A percentile compares a stretch with the other conserved stretches of the same genome.
These are phyloP conservation scores for Aspergillus steynii DNA, from an alignment of 495 filamentous ascomycete species.

Conservation along the genomic window DNA sequence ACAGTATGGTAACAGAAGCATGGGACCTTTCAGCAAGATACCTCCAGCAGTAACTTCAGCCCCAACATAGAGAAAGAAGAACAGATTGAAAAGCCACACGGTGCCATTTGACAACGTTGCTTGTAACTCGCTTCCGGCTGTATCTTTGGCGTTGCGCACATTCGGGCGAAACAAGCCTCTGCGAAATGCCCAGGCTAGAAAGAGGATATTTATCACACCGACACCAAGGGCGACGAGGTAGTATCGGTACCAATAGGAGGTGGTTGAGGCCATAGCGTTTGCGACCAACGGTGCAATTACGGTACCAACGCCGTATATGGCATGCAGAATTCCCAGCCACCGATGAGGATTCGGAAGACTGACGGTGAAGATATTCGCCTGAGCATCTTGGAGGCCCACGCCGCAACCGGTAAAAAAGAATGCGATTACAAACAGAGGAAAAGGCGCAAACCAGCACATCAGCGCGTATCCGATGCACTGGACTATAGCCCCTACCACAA, in stretches of 20 bases:
- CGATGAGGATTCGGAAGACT: conserved; percentile 47
- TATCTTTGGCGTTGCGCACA: conserved; percentile 19
- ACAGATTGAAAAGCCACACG: conserved; percentile 50
- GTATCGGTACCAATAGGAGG: conserved; percentile 24
- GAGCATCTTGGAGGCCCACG: conserved; percentile 53
- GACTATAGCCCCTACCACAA: conserved; percentile 47
- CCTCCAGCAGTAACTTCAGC: conserved; percentile 46
- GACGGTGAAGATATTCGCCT: conserved; percentile 52
- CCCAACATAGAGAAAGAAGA: conserved; percentile 53
- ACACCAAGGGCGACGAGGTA: conserved; percentile 21
- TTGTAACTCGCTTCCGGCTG: conserved; percentile 21
- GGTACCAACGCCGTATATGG: conserved; percentile 53
- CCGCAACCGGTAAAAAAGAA: conserved; percentile 52
- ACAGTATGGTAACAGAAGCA: neutral
- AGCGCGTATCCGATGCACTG: conserved; percentile 48
- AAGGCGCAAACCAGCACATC: conserved; percentile 51
- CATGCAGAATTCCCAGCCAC: conserved; percentile 59
- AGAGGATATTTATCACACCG: conserved; percentile 17
- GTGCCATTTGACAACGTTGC: conserved; percentile 24
- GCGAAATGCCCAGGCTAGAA: conserved; percentile 22
- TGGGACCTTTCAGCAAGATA: neutral
- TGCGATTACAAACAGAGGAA: conserved; percentile 44
- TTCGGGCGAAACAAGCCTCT: conserved; percentile 25
- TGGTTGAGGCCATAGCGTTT: conserved; percentile 41
- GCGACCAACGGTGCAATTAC: conserved; percentile 54